Evolutionary conservation across 225 moss, liverwort and hornwort species (phyloP).

Genomic region (Lunularia cruciata): DNA sequence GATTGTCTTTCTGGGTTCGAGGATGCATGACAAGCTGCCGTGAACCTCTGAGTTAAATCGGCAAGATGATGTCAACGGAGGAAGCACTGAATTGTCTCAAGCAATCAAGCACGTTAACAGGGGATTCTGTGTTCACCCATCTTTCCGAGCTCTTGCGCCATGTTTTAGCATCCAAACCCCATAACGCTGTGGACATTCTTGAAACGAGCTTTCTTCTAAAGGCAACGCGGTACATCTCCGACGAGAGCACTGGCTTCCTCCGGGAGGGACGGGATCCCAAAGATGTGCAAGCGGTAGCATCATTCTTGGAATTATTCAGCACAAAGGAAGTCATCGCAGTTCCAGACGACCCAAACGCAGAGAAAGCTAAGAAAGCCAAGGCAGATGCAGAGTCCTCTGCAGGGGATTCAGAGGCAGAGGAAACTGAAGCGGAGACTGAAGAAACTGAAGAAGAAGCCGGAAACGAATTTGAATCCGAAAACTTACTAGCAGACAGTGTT

Average conservation of each 20-base stretch:
- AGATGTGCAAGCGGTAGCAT: conserved; percentile 59
- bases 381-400: conserved; percentile 48
- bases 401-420: conserved; percentile 47
- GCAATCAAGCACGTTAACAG: conserved; percentile 64
- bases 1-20: no score
- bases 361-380: conserved; percentile 48
- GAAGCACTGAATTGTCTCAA: conserved; percentile 81
- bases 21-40: no score
- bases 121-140: conserved; percentile 76
- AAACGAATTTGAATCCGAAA: conserved; percentile 80
- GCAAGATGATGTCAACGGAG: conserved; percentile 54
- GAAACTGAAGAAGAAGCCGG: conserved; percentile 54
- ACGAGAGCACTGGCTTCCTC: conserved; percentile 62
- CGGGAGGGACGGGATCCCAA: conserved; percentile 65
- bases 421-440: conserved; percentile 42
- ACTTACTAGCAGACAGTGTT: conserved; percentile 71
- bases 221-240: conserved; percentile 70
- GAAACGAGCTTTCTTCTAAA: conserved; percentile 93
- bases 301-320: conserved; percentile 75
- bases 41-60: no score
- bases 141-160: conserved; percentile 83
- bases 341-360: conserved; percentile 36
- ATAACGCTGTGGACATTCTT: conserved; percentile 65
- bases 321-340: conserved; percentile 49
- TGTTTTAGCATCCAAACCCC: conserved; percentile 78